Conservation (phyloP, 352 stramenopile genomes). For the Phytophthora pseudosyringae region DNA sequence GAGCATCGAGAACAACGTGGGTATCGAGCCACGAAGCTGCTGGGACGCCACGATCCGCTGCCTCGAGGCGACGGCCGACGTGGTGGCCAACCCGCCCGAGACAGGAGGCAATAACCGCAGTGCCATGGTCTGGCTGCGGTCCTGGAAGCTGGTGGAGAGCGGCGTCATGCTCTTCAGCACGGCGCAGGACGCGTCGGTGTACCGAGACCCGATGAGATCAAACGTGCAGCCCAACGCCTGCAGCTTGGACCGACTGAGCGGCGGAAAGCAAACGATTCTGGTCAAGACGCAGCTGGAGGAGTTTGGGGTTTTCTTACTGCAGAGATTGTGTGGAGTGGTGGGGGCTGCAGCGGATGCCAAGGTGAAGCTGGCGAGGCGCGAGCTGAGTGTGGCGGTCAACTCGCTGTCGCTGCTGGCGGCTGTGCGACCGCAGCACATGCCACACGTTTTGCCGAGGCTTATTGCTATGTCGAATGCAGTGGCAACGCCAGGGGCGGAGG, state of each 20-base stretch:
- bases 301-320: constrained; percentile 48
- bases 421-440: constrained; percentile 67
- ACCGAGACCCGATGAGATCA: constrained; percentile 74
- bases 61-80: constrained; percentile 51
- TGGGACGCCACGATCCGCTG: constrained; percentile 50
- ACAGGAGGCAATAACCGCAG: constrained; percentile 58
- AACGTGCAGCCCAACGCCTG: constrained; percentile 77
- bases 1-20: constrained; percentile 9
- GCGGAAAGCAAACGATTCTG: constrained; percentile 36
- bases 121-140: constrained; percentile 53
- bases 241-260: constrained; percentile 57
- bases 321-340: constrained; percentile 51
- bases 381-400: constrained; percentile 71
- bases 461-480: constrained; percentile 43
- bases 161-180: constrained; percentile 61
- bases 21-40: constrained; percentile 28
- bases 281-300: constrained; percentile 42
- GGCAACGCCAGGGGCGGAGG: constrained; percentile 28
- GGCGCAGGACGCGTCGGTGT: constrained; percentile 62
- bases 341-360: constrained; percentile 13
- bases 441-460: constrained; percentile 57
- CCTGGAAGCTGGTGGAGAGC: constrained; percentile 70
- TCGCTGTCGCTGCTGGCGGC: constrained; percentile 68
- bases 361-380: constrained; percentile 46
- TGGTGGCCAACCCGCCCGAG: constrained; percentile 46